Base-by-base conservation (phyloP, 306 rosid species). In the Argentina anserina region DNA sequence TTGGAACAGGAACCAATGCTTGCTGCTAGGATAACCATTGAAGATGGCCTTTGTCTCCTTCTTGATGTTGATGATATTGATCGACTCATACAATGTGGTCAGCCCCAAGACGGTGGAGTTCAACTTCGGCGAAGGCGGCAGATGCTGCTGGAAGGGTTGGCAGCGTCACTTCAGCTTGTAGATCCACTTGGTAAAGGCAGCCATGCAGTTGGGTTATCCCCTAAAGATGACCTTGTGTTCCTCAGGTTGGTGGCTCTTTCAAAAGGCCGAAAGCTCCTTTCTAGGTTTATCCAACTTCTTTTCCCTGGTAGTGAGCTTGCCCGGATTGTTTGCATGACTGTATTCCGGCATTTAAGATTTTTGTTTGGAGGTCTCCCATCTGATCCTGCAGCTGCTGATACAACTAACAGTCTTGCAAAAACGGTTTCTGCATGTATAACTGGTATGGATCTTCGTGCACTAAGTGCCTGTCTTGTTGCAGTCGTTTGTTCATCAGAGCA, bases 1-100 rank as follows among this genome's bases (percentile, higher is more conserved):
- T 91, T 95, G 80, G 99, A 95, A 72, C 91, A 91, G 82, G 99
- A 95, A 84, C 99, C 99, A 6, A 75, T 95, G 96, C 95, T 95
- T 81, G 99, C 89, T 20, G 97, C 96, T 68, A 91, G 99, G 81
- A 93, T 91, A 47, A 72, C 90, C 43, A 82, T 95, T 73, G 99
- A 95, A 82, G 99, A 95, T 84, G 97, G 97, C 52, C 82, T 90
- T 42, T 95, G 91, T 81, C 90, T 92, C 80, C 97, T 95, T 75
- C 97, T 95, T 76, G 99, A 95, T 73, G 91, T 90, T 36, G 97
- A 95, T 81, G 99, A 95, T 85, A 90, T 95, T 79, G 97, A 95
- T 68, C 97, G 99, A 59, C 90, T 88, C 76, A 82, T 95, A 63
- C 96, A 86, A 69, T 85, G 82, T 76, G 90, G 88, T 78, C 97